A percentile compares a stretch with the other conserved stretches of the same genome.
These are phyloP conservation scores for Quercus glauca DNA, from an alignment of 306 rosid species.

Conservation along the genomic window DNA sequence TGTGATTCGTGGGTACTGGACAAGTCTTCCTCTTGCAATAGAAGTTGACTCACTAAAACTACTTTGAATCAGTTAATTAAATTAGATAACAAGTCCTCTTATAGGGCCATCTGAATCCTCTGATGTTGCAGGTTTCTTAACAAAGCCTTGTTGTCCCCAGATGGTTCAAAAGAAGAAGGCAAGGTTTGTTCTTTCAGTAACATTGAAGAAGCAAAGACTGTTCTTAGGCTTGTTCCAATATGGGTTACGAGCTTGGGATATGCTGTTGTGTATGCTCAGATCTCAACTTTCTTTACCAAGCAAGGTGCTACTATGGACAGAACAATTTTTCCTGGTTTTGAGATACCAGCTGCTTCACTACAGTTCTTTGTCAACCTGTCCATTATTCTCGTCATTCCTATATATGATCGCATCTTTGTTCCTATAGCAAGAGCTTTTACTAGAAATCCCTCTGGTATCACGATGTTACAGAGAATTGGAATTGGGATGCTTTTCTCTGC, in stretches of 20 bases:
- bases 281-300: too few species aligned
- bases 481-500: constrained; percentile 16
- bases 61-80: background rate
- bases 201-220: constrained; percentile 46
- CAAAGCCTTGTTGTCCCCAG: background rate
- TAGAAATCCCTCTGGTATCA: constrained; percentile 22
- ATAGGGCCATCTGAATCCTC: background rate
- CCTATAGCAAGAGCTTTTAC: too few species aligned
- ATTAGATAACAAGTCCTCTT: background rate
- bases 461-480: constrained; percentile 28
- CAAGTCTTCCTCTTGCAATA: background rate
- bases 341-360: too few species aligned
- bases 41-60: background rate
- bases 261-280: too few species aligned
- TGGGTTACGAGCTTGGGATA: too few species aligned
- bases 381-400: too few species aligned
- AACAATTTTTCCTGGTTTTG: too few species aligned
- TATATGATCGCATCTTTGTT: too few species aligned
- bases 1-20: background rate
- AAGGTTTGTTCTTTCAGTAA: constrained; percentile 21
- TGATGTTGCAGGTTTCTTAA: too few species aligned
- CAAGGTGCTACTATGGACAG: too few species aligned
- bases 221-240: constrained; percentile 25
- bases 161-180: constrained; percentile 16
- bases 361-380: too few species aligned